These are phyloP conservation scores for Tolypocladium tundrense DNA, from an alignment of 2,329 filamentous ascomycete species.

Conservation along the genomic window DNA sequence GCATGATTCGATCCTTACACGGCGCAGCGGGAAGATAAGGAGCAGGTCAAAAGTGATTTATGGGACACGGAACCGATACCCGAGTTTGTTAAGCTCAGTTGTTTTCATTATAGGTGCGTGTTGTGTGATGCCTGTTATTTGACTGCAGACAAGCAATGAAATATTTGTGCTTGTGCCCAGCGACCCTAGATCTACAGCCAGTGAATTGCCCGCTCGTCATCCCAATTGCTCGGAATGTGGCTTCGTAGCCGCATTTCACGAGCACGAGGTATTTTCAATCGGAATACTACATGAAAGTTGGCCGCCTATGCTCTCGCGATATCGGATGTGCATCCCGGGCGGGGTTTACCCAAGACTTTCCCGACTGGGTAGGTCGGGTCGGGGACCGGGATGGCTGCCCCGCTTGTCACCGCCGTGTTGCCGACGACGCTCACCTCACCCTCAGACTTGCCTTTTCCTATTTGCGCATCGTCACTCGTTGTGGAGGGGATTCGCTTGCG, in stretches of 20 bases:
- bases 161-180: too few relatives aligned
- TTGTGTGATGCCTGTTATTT: too few relatives aligned
- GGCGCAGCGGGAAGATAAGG: background rate
- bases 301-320: background rate
- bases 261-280: too few relatives aligned
- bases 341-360: background rate
- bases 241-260: too few relatives aligned
- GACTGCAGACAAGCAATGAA: background rate
- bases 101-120: too few relatives aligned
- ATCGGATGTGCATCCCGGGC: background rate
- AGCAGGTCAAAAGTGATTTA: background rate
- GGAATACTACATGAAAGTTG: too few relatives aligned
- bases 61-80: background rate
- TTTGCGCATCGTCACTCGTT: background rate
- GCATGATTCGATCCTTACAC: too few relatives aligned
- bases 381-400: background rate
- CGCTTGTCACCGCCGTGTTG: background rate
- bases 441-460: background rate
- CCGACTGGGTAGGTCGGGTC: background rate
- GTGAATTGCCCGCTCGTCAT: too few relatives aligned
- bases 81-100: background rate
- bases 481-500: background rate
- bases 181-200: too few relatives aligned
- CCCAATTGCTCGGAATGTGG: too few relatives aligned
- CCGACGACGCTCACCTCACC: background rate